Conservation (phyloP, 805 yeast species). For the Grigorovia transvaalensis region DNA sequence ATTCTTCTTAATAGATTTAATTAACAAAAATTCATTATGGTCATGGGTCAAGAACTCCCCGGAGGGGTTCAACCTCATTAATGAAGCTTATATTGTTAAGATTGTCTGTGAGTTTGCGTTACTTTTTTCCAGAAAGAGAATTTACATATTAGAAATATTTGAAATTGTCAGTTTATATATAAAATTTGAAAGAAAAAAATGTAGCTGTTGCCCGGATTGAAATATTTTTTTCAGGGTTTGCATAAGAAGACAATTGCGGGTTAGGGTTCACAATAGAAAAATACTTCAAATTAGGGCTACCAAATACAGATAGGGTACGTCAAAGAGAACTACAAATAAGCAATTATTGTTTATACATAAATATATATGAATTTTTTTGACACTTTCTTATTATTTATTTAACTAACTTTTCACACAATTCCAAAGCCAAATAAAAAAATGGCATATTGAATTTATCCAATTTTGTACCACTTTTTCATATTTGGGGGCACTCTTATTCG, state of each 20-base stretch:
- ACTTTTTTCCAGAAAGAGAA: slow-evolving; percentile 11
- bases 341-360: not conserved
- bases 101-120: slow-evolving; percentile 63
- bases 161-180: not conserved
- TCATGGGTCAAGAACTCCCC: slow-evolving; percentile 63
- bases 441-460: not conserved
- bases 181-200: not conserved
- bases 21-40: slow-evolving; percentile 43
- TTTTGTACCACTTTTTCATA: not conserved
- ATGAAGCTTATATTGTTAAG: slow-evolving; percentile 48
- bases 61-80: slow-evolving; percentile 58
- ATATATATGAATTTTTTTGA: not conserved
- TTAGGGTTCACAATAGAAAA: too few relatives aligned
- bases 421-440: not conserved
- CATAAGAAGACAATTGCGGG: too few relatives aligned
- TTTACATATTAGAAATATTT: not conserved
- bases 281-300: too few relatives aligned
- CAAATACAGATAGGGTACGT: not conserved
- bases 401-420: not conserved
- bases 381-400: too few relatives aligned
- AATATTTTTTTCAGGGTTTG: too few relatives aligned
- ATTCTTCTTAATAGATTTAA: slow-evolving; percentile 2
- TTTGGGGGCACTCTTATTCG: not conserved
- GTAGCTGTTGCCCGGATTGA: too few relatives aligned
- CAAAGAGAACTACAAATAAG: too few relatives aligned